These are phyloP conservation scores for Rhytidhysteron rufulum DNA, from an alignment of 2,329 filamentous ascomycete species.

Conservation along the genomic window DNA sequence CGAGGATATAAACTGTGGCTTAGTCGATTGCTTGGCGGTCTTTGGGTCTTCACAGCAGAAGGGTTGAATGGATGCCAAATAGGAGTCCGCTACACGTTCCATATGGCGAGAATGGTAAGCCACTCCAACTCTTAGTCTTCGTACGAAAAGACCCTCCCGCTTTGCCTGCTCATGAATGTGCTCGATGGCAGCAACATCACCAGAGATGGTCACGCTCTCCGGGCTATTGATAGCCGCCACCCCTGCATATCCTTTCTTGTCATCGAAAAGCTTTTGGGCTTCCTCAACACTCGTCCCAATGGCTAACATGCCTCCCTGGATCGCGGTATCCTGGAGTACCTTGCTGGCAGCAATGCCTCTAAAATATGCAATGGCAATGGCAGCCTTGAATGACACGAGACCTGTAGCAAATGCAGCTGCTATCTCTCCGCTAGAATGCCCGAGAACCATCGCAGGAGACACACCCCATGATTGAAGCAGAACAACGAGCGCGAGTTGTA, in stretches of 20 bases:
- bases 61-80: too few relatives aligned
- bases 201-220: slow-evolving; percentile 38
- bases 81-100: slow-evolving; percentile 21
- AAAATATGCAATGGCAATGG: slow-evolving; percentile 9
- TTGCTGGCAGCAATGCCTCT: slow-evolving; percentile 6
- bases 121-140: slow-evolving; percentile 34
- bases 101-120: slow-evolving; percentile 44
- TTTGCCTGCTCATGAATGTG: slow-evolving; percentile 24
- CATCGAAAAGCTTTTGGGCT: neutral
- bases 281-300: slow-evolving; percentile 17
- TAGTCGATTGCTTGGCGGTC: too few relatives aligned
- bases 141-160: slow-evolving; percentile 31
- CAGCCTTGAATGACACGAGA: slow-evolving; percentile 3
- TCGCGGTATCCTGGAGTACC: neutral
- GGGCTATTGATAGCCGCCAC: slow-evolving; percentile 29
- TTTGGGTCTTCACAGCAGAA: too few relatives aligned
- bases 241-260: slow-evolving; percentile 3
- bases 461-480: slow-evolving; percentile 8
- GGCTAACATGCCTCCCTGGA: slow-evolving; percentile 25
- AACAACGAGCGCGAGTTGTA: slow-evolving; percentile 13
- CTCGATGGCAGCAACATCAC: slow-evolving; percentile 33
- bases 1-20: neutral
- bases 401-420: slow-evolving; percentile 13
- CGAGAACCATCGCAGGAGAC: slow-evolving; percentile 4
- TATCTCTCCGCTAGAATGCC: slow-evolving; percentile 15